phyloP scores from a whole-genome alignment of 805 yeast genomes.

The Candida chilensis region DNA sequence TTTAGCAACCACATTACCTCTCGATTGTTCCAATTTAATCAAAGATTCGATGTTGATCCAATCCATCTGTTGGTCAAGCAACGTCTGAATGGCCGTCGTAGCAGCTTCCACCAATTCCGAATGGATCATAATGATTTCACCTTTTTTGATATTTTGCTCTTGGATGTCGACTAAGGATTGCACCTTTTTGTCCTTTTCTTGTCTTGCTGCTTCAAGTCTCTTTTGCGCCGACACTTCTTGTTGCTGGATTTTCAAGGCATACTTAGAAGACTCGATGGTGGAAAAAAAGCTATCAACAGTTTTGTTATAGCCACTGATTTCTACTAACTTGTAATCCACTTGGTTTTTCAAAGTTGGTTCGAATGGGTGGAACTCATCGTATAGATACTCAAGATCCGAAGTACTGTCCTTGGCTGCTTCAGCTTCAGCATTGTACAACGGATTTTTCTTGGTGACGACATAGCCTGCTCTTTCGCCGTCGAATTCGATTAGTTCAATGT shows the following conservation, averaged over 20 bases:
- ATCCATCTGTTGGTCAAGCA: conserved; percentile 81
- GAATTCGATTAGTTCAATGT: conserved; percentile 21
- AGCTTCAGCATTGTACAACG: conserved; percentile 30
- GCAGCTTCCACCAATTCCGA: conserved; percentile 70
- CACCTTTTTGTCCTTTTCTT: conserved; percentile 64
- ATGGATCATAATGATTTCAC: conserved; percentile 60
- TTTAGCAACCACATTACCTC: conserved; percentile 57
- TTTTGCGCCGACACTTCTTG: conserved; percentile 71
- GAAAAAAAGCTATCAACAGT: conserved; percentile 83
- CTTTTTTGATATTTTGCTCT: conserved; percentile 54
- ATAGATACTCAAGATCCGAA: conserved; percentile 37
- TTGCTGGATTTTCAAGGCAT: conserved; percentile 63
- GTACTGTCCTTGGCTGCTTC: conserved; percentile 10
- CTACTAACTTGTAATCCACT: conserved; percentile 24
- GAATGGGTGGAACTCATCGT: conserved; percentile 68
- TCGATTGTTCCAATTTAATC: conserved; percentile 57
- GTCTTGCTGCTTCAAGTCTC: conserved; percentile 64
- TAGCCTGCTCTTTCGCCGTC: conserved; percentile 40
- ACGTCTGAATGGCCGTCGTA: conserved; percentile 51
- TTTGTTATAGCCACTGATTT: conserved; percentile 60
- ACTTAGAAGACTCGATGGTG: conserved; percentile 73
- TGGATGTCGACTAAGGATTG: conserved; percentile 58
- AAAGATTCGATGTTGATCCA: conserved; percentile 84
- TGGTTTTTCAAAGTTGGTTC: conserved; percentile 32
- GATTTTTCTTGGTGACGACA: conserved; percentile 55